phyloP scores from a whole-genome alignment of 768 basidiomycete species.

The Favolaschia claudopus region DNA sequence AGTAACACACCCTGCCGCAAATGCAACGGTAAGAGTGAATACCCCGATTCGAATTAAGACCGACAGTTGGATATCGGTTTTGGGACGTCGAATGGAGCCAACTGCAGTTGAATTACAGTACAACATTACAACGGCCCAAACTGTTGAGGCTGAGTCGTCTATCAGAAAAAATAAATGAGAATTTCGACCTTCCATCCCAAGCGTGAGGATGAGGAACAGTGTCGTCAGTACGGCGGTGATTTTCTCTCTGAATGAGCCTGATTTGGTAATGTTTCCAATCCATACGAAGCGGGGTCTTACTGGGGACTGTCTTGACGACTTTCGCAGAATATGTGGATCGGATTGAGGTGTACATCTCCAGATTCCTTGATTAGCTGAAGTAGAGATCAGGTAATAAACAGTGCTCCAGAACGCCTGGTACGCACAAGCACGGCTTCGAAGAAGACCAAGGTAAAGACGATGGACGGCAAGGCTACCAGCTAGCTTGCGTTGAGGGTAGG shows the following conservation, averaged over 20 bases:
- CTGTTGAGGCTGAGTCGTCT: neutral
- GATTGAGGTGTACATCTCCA: slow-evolving; percentile 10
- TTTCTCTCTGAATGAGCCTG: neutral
- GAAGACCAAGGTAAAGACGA: slow-evolving; percentile 9
- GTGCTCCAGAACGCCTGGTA: too few relatives aligned
- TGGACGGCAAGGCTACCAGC: neutral
- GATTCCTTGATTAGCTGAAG: slow-evolving; percentile 1
- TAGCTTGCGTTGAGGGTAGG: neutral
- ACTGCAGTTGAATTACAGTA: slow-evolving; percentile 8
- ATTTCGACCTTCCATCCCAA: slow-evolving; percentile 14
- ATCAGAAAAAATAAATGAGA: neutral
- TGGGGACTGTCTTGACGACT: slow-evolving; percentile 2
- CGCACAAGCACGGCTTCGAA: slow-evolving; percentile 2
- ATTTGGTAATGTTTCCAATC: neutral
- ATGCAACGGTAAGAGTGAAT: slow-evolving; percentile 7
- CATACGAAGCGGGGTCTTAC: neutral
- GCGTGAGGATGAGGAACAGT: slow-evolving; percentile 8
- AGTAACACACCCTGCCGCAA: slow-evolving; percentile 7
- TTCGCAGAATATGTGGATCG: slow-evolving; percentile 10
- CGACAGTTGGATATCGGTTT: slow-evolving; percentile 6
- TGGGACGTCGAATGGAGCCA: neutral
- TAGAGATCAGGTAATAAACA: neutral
- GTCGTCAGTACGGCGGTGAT: slow-evolving; percentile 10
- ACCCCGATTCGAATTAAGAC: slow-evolving; percentile 9
- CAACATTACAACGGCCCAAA: slow-evolving; percentile 10